Evolutionary conservation across 1,284 basidiomycete genomes (phyloP), one percentile per base, ranked within the genome.

Genomic region (Sphagnurus paluster): DNA sequence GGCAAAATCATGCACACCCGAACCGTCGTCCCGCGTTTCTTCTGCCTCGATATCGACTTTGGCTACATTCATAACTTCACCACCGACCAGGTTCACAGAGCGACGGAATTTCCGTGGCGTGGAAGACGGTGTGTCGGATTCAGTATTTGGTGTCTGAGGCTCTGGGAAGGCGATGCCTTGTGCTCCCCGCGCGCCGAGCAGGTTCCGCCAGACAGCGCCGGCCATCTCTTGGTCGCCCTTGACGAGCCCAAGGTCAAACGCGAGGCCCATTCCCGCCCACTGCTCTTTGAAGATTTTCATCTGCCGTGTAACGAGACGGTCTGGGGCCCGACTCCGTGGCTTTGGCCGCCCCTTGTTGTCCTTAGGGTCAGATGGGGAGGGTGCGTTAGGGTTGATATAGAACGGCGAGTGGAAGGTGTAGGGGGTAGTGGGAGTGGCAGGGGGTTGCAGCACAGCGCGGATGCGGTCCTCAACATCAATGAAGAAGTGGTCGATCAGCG

Each of bases 401-500:
- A 82, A 83, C 0, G 65, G 33, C 16, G 77, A 63, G 23, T 59
- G 21, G 58, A 67, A 66, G 14, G 67, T 70, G 64, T 70, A 70
- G 33, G 71, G 67, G 46, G 61, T 52, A 38, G 64, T 48, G 24
- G 72, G 58, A 23, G 61, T 57, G 35, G 61, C 57, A 4, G 68
- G 71, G 2, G 82, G 84, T 53, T 85, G 83, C 49, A 95, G 80
- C 56, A 97, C 79, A 46, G 82, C 67, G 14, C 95, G 85, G 57
- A 98, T 88, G 50, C 95, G 87, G 59, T 90, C 87, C 63, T 98
- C 96, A 52, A 93, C 80, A 63, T 99, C 93, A 56, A 95, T 77
- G 75, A 99, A 99, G 72, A 96, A 97, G 69, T 98, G 93, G 67
- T 96, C 93, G 55, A 98, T 78, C 44, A 98, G 75, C 39, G 86